Percentiles rank a stretch among this genome's conserved stretches.
phyloP scores from a whole-genome alignment of 805 yeast genomes.

The Saccharomyces kudriavzevii region DNA sequence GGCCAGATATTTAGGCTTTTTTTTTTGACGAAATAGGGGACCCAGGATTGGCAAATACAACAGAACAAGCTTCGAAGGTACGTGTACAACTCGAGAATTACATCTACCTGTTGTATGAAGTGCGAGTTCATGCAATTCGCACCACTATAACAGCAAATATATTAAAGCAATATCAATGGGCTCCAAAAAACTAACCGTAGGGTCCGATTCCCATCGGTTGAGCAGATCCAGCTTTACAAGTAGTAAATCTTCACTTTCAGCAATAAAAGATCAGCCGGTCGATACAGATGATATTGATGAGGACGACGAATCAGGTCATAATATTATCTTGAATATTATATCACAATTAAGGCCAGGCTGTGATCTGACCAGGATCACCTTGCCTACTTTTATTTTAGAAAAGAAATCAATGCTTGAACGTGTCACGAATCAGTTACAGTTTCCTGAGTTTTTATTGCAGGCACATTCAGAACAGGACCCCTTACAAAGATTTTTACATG shows the following conservation, averaged over 20 bases:
- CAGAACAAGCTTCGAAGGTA: not conserved
- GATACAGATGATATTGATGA: slow-evolving; percentile 78
- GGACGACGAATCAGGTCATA: slow-evolving; percentile 83
- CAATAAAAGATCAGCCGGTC: slow-evolving; percentile 2
- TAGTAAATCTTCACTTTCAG: not conserved
- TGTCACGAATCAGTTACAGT: slow-evolving; percentile 78
- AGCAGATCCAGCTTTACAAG: not conserved
- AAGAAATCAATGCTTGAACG: slow-evolving; percentile 94
- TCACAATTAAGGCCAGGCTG: slow-evolving; percentile 88
- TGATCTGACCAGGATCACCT: slow-evolving; percentile 81
- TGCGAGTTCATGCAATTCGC: not conserved
- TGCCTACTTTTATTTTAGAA: slow-evolving; percentile 92
- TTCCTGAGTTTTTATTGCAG: slow-evolving; percentile 62
- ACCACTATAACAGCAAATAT: not conserved
- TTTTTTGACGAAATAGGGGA: not conserved
- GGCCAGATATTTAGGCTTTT: not conserved
- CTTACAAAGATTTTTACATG: slow-evolving; percentile 58
- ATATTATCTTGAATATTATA: slow-evolving; percentile 77
- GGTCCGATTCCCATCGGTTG: not conserved
- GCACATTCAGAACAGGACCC: slow-evolving; percentile 59
- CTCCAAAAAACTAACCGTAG: not conserved
- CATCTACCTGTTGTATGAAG: not conserved
- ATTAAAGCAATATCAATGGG: not conserved
- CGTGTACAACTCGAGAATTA: not conserved
- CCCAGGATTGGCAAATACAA: not conserved